Conservation (phyloP, 2,329 filamentous ascomycete species). For the Tolypocladium capitatum region DNA sequence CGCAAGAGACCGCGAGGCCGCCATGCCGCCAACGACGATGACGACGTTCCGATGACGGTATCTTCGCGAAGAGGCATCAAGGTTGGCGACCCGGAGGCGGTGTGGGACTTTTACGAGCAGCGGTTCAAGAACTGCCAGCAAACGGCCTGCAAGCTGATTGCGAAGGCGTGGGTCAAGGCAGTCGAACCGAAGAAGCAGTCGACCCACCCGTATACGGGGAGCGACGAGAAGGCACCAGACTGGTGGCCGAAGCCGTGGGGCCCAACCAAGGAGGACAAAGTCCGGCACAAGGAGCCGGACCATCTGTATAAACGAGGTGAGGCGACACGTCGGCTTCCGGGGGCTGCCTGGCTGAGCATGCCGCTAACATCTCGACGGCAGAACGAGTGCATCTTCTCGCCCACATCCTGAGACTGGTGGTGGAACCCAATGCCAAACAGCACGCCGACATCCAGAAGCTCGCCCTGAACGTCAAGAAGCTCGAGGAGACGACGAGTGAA, state of each 20-base stretch:
- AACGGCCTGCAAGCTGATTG: slow-evolving; percentile 56
- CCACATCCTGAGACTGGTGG: slow-evolving; percentile 46
- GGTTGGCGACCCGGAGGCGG: slow-evolving; percentile 38
- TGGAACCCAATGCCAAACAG: slow-evolving; percentile 35
- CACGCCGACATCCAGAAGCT: slow-evolving; percentile 39
- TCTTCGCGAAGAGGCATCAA: slow-evolving; percentile 30
- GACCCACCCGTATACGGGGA: slow-evolving; percentile 58
- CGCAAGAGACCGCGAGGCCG: slow-evolving; percentile 20
- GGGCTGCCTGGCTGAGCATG: not conserved
- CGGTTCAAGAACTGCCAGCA: slow-evolving; percentile 57
- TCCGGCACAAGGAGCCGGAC: slow-evolving; percentile 60
- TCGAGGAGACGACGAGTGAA: slow-evolving; percentile 46
- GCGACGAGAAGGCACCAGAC: slow-evolving; percentile 45
- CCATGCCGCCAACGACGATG: slow-evolving; percentile 25
- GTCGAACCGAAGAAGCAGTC: slow-evolving; percentile 69
- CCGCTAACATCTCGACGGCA: slow-evolving; percentile 13
- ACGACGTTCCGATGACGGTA: slow-evolving; percentile 25
- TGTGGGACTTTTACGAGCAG: slow-evolving; percentile 47
- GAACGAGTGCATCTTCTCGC: slow-evolving; percentile 46
- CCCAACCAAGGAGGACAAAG: slow-evolving; percentile 34
- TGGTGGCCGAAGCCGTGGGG: slow-evolving; percentile 54
- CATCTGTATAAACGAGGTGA: slow-evolving; percentile 56
- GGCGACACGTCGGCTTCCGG: slow-evolving; percentile 3
- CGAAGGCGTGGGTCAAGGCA: slow-evolving; percentile 63
- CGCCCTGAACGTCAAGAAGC: slow-evolving; percentile 37